phyloP scores from a whole-genome alignment of 176 grass and related monocot genomes.

The Elymus sibiricus region DNA sequence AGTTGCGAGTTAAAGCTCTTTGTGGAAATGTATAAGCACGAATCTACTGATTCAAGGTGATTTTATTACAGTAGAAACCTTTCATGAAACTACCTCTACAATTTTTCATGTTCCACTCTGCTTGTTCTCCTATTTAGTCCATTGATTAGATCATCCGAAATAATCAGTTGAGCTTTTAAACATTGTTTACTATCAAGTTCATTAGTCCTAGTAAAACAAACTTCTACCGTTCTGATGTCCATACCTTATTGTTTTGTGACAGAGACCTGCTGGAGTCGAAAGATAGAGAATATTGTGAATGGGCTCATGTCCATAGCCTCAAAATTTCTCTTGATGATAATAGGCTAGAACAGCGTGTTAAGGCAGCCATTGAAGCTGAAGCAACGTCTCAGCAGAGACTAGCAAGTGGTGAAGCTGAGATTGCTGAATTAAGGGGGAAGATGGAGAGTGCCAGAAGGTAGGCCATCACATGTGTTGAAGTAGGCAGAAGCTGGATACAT shows the following conservation, averaged over 20 bases:
- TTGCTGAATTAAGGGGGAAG: slow-evolving; percentile 76
- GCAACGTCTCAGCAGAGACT: slow-evolving; percentile 87
- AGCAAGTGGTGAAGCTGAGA: slow-evolving; percentile 85
- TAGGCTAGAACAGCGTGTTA: slow-evolving; percentile 88
- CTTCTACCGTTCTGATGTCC: slow-evolving; percentile 20
- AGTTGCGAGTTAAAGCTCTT: slow-evolving; percentile 53
- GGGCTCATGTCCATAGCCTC: slow-evolving; percentile 67
- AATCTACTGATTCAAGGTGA: slow-evolving; percentile 55
- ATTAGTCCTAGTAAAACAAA: neutral
- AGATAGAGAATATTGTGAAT: slow-evolving; percentile 67
- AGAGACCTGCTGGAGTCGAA: slow-evolving; percentile 76
- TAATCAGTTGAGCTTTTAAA: neutral
- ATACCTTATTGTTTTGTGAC: slow-evolving; percentile 26
- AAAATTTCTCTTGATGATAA: slow-evolving; percentile 88
- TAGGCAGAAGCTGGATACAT: neutral
- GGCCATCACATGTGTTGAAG: neutral
- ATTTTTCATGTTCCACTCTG: neutral
- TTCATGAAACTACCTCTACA: neutral
- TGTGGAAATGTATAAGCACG: slow-evolving; percentile 52
- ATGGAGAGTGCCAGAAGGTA: slow-evolving; percentile 71
- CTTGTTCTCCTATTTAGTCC: neutral
- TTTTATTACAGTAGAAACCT: slow-evolving; percentile 3
- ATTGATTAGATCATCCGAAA: slow-evolving; percentile 16
- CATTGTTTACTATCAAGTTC: neutral
- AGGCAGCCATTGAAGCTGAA: slow-evolving; percentile 93